Percentiles rank a stretch among this genome's conserved stretches.
These are phyloP conservation scores for Trametes maxima DNA, from an alignment of 768 basidiomycete genomes.

Conservation along the genomic window DNA sequence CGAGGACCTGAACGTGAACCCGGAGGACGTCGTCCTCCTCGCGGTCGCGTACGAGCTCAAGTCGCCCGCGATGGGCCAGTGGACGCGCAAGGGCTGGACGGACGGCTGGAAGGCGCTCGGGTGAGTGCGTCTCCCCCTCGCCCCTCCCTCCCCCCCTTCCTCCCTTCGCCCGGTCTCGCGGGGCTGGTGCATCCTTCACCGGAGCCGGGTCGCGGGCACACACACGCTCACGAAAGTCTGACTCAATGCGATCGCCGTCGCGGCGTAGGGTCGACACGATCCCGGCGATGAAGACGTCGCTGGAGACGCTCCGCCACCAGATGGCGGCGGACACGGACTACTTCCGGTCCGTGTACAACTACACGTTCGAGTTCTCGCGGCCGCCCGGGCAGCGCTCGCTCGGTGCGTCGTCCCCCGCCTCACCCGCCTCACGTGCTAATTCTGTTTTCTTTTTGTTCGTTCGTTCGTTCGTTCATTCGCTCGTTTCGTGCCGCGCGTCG, in stretches of 20 bases:
- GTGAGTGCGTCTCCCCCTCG: conserved; percentile 47
- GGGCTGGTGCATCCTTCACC: too few species aligned
- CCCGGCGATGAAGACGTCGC: conserved; percentile 55
- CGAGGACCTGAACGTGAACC: conserved; percentile 66
- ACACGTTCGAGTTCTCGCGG: conserved; percentile 81
- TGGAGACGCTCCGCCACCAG: conserved; percentile 57
- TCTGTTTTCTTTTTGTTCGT: background rate
- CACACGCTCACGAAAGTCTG: background rate
- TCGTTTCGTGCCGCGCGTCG: background rate
- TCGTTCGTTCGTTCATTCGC: too few species aligned
- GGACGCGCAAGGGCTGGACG: conserved; percentile 70
- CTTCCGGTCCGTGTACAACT: conserved; percentile 77
- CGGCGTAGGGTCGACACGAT: conserved; percentile 63
- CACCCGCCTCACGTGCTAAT: too few species aligned
- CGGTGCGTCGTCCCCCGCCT: conserved; percentile 56
- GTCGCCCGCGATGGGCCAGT: conserved; percentile 72
- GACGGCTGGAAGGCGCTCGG: conserved; percentile 79
- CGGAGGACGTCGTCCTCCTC: conserved; percentile 82
- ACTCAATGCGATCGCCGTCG: too few species aligned
- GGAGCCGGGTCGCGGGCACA: too few species aligned
- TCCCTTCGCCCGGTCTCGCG: conserved; percentile 1
- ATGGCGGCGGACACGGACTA: conserved; percentile 67
- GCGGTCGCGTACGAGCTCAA: conserved; percentile 82
- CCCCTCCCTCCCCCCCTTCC: background rate
- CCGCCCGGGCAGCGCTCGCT: conserved; percentile 79